phyloP scores from a whole-genome alignment of 2,329 filamentous ascomycete genomes.

The Bisporella sp. region DNA sequence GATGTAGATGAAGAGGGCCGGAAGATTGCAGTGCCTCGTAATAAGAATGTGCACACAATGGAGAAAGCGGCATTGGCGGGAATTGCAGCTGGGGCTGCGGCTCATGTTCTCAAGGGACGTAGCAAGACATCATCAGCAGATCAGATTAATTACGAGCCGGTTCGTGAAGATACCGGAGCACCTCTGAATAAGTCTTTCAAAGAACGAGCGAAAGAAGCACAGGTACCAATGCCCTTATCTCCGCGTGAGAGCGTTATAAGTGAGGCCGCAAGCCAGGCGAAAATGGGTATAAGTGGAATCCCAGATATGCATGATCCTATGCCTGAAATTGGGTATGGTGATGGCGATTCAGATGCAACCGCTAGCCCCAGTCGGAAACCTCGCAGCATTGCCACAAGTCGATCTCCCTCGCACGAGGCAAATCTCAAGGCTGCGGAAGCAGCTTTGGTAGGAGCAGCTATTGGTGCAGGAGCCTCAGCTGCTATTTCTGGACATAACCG shows the following conservation, averaged over 20 bases:
- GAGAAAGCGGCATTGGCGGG: constrained; percentile 19
- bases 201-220: constrained; percentile 52
- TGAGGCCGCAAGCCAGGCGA: constrained; percentile 35
- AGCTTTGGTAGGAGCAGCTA: constrained; percentile 38
- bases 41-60: constrained; percentile 16
- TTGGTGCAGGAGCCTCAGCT: constrained; percentile 46
- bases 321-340: constrained; percentile 66
- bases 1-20: constrained; percentile 27
- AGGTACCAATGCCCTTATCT: constrained; percentile 41
- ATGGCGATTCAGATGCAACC: constrained; percentile 57
- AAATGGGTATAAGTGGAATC: constrained; percentile 62
- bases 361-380: constrained; percentile 47
- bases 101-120: constrained; percentile 19
- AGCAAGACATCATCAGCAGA: constrained; percentile 21
- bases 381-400: not conserved
- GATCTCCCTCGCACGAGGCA: constrained; percentile 8
- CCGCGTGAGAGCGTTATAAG: constrained; percentile 51
- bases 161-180: constrained; percentile 35
- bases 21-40: constrained; percentile 26
- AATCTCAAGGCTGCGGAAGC: constrained; percentile 28
- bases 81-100: constrained; percentile 23
- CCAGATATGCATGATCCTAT: constrained; percentile 64
- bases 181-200: constrained; percentile 59
- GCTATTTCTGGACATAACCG: constrained; percentile 46
- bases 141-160: constrained; percentile 20